These are phyloP conservation scores for Candida fluviatilis DNA, from an alignment of 805 yeast genomes.

Conservation along the genomic window DNA sequence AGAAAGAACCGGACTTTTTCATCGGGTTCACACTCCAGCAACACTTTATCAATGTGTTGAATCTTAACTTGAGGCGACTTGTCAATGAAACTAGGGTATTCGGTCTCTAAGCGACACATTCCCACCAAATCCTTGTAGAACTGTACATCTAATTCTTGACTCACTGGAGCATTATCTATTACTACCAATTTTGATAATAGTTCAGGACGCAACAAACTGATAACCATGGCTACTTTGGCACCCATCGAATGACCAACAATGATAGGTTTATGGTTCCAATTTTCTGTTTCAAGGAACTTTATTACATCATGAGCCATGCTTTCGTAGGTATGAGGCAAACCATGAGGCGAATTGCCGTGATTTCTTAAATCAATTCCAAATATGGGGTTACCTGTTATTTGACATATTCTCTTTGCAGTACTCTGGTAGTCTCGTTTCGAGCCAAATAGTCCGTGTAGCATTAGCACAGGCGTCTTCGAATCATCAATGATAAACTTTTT, in stretches of 20 bases:
- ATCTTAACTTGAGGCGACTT: constrained; percentile 4
- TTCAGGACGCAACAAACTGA: constrained; percentile 38
- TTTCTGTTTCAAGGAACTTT: constrained; percentile 23
- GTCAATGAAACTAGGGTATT: constrained; percentile 17
- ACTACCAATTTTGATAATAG: constrained; percentile 39
- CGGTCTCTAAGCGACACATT: constrained; percentile 35
- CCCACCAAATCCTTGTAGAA: constrained; percentile 36
- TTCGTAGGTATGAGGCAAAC: constrained; percentile 41
- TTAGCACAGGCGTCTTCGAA: constrained; percentile 30
- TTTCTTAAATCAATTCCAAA: constrained; percentile 50
- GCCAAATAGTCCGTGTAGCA: constrained; percentile 57
- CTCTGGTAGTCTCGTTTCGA: constrained; percentile 40
- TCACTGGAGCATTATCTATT: constrained; percentile 46
- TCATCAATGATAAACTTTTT: constrained; percentile 4
- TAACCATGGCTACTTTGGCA: constrained; percentile 51
- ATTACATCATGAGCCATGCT: constrained; percentile 42
- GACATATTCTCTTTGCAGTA: constrained; percentile 32
- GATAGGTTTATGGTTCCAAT: constrained; percentile 14
- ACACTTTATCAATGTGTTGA: constrained; percentile 16
- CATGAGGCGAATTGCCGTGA: constrained; percentile 49
- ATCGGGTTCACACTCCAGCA: constrained; percentile 21
- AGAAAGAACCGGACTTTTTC: constrained; percentile 31
- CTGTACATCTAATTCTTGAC: constrained; percentile 28
- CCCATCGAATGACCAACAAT: constrained; percentile 59
- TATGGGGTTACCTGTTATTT: constrained; percentile 26